These are phyloP conservation scores for Fusarium poae DNA, from an alignment of 2,329 filamentous ascomycete genomes.

Conservation along the genomic window DNA sequence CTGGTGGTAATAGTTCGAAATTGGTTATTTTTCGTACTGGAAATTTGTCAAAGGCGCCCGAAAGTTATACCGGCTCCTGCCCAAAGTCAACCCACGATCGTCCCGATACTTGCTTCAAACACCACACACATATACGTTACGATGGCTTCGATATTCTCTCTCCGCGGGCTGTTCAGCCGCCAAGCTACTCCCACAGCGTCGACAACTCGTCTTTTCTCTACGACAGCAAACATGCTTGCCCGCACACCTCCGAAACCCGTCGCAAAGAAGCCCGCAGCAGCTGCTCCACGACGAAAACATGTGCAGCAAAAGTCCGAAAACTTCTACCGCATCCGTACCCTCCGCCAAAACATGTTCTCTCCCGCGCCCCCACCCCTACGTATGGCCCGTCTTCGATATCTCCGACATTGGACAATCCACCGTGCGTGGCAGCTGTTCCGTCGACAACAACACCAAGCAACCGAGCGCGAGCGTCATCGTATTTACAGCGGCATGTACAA, in stretches of 20 bases:
- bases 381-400: constrained; percentile 86
- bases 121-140: constrained; percentile 17
- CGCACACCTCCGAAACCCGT: constrained; percentile 48
- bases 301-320: constrained; percentile 54
- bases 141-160: constrained; percentile 50
- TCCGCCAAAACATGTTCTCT: constrained; percentile 64
- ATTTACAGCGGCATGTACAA: constrained; percentile 84
- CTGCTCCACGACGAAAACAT: constrained; percentile 48
- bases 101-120: not conserved
- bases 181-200: constrained; percentile 23
- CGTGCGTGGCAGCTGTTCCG: constrained; percentile 90
- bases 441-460: constrained; percentile 72
- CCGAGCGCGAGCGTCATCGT: constrained; percentile 79
- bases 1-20: not conserved
- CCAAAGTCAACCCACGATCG: not conserved
- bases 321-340: constrained; percentile 59
- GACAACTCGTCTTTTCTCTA: constrained; percentile 51
- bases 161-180: constrained; percentile 52
- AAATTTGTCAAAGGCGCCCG: not conserved
- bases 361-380: constrained; percentile 77
- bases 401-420: constrained; percentile 99
- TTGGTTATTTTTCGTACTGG: not conserved
- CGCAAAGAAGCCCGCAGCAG: constrained; percentile 39
- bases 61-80: not conserved
- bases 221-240: constrained; percentile 51